A percentile compares a stretch with the other conserved stretches of the same genome.
These are phyloP conservation scores for Saraca asoca DNA, from an alignment of 331 rosid species.

Conservation along the genomic window DNA sequence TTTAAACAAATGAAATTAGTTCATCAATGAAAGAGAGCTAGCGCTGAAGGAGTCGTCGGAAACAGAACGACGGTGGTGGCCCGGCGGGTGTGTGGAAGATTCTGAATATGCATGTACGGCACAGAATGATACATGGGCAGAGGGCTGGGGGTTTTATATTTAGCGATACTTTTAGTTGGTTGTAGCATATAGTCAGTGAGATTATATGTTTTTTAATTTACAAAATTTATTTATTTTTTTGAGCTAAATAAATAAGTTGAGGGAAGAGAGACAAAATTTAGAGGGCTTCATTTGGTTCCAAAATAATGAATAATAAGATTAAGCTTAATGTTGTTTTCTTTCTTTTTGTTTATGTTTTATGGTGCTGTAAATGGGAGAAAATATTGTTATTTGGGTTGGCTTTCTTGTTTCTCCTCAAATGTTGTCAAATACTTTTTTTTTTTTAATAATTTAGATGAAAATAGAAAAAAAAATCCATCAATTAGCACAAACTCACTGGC, in stretches of 20 bases:
- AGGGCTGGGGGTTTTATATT: conserved; percentile 29
- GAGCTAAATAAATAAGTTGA: conserved; percentile 55
- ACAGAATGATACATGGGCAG: conserved; percentile 42
- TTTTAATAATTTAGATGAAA: not conserved
- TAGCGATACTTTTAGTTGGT: not conserved
- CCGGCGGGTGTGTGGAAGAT: conserved; percentile 6
- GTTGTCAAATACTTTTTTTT: not conserved
- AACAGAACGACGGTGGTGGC: not conserved
- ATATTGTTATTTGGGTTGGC: conserved; percentile 35
- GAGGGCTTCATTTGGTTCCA: conserved; percentile 37
- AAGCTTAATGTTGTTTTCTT: conserved; percentile 22
- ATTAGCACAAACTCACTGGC: conserved; percentile 3
- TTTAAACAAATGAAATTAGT: too few species aligned
- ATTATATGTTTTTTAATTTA: conserved; percentile 51
- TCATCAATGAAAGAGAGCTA: too few species aligned
- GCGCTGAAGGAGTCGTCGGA: conserved; percentile 38
- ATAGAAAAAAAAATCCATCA: not conserved
- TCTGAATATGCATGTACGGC: conserved; percentile 29
- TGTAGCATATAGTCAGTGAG: conserved; percentile 53
- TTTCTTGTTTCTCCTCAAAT: conserved; percentile 29
- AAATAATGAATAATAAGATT: conserved; percentile 39
- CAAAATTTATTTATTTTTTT: conserved; percentile 61
- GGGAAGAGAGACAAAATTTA: conserved; percentile 37
- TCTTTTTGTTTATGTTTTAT: conserved; percentile 26
- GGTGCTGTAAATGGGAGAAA: conserved; percentile 56